Conservation (phyloP, 2,329 filamentous ascomycete species). For the Exserohilum rostratum region DNA sequence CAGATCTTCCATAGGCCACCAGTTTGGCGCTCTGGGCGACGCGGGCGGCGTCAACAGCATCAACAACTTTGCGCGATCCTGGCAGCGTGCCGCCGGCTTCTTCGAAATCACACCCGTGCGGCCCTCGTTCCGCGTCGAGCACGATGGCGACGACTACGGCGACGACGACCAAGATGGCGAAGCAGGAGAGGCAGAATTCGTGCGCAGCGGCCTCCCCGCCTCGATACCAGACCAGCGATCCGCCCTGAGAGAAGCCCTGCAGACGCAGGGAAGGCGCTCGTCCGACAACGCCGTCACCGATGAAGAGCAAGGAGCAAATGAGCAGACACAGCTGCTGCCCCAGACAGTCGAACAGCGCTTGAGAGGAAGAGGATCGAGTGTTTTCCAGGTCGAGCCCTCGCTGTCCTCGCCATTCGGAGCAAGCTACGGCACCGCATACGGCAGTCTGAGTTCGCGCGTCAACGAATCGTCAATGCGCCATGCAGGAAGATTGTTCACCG, state of each 20-base stretch:
- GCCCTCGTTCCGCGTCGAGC: conserved; percentile 68
- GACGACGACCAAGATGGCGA: conserved; percentile 35
- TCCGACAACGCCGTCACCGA: conserved; percentile 49
- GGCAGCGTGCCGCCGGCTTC: conserved; percentile 89
- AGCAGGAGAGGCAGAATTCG: conserved; percentile 41
- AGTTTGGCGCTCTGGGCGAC: conserved; percentile 63
- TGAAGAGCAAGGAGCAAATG: conserved; percentile 41
- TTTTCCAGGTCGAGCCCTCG: conserved; percentile 57
- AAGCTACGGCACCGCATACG: conserved; percentile 71
- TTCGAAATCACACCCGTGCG: conserved; percentile 83
- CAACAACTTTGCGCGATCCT: conserved; percentile 89
- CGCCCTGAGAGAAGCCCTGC: conserved; percentile 50
- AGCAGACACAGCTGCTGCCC: conserved; percentile 40
- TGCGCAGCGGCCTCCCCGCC: conserved; percentile 36
- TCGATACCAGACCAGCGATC: conserved; percentile 49
- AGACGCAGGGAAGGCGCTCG: conserved; percentile 43
- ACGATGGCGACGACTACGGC: conserved; percentile 42
- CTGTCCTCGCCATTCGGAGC: conserved; percentile 73
- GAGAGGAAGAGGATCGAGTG: conserved; percentile 49
- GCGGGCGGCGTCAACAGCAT: conserved; percentile 93
- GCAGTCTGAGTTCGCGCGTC: conserved; percentile 62
- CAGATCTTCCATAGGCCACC: conserved; percentile 57
- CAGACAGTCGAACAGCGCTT: conserved; percentile 35
- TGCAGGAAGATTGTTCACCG: conserved; percentile 58
- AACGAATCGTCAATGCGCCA: conserved; percentile 64